Base-by-base conservation (phyloP, 192 early-diverging fungal genomes). In the Jimgerdemannia lactiflua region DNA sequence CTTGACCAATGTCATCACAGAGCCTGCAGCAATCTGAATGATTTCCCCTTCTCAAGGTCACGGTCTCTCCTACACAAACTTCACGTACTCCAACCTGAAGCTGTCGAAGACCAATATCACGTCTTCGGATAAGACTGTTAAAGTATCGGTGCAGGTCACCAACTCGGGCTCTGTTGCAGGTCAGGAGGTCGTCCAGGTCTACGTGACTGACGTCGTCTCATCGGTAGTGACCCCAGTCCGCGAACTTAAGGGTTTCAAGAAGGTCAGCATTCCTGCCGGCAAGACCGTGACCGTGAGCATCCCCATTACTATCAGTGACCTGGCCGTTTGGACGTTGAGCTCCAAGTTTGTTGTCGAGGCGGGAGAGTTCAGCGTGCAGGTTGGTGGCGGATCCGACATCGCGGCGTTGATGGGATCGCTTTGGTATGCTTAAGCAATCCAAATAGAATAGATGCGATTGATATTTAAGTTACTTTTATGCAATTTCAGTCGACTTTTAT, bases 131-230 rank as follows among this genome's bases (percentile, higher is more conserved):
- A 41, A 17, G 43, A 17, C 44, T 43, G 71, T 71, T 59, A 18
- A 43, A 43, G 71, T 71, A n/a, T 43, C 44, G 18, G 71, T 71
- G 14, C 40, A 4, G 43, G 42, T 71, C n/a, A 71, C 42, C 9
- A 71, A 71, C 39, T 41, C 43, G 8, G 72, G 72, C 49, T 64
- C 59, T 8, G 72, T 73, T 2, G 20, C 59, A 41, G 72, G 72
- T 18, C 43, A 73, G 64, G 72, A 73, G 40, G 54, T 73, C 29
- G 72, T 73, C 18, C 72, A 73, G 40, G 72, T 73, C 54, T 73
- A 73, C 29, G 64, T 73, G 19, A 73, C 59, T 20, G 72, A 73
- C 6, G 72, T 73, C 20, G 63, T 65, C n/a, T 73, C 72, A 2
- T 73, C 72, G 3, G 72, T 73, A 3, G 72, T 73, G n/a, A 73